Evolutionary conservation across 2,329 filamentous ascomycete species (phyloP).

Genomic region (Calonectria hawksworthii): DNA sequence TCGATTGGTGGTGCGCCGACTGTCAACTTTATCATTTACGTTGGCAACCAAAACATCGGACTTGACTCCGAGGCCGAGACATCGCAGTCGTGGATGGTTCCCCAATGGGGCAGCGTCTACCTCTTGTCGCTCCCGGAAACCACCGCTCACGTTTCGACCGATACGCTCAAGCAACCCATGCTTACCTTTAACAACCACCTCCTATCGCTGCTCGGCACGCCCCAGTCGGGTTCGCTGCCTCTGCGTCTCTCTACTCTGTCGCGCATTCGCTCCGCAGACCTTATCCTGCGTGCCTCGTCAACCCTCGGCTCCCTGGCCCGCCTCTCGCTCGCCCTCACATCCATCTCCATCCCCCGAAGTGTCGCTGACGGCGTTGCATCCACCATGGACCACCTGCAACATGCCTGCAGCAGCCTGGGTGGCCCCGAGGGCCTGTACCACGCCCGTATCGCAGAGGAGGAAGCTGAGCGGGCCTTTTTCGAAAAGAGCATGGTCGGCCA

Average conservation of each 20-base stretch:
- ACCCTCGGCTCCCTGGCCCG: conserved; percentile 94
- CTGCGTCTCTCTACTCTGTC: conserved; percentile 87
- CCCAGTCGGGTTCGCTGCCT: conserved; percentile 85
- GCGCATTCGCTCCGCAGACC: conserved; percentile 86
- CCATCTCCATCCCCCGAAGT: conserved; percentile 89
- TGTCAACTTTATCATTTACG: conserved; percentile 94
- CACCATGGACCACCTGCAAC: conserved; percentile 82
- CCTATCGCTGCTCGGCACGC: conserved; percentile 87
- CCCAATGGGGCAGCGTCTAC: conserved; percentile 89
- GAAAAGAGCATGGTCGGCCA: conserved; percentile 99
- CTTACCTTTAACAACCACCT: conserved; percentile 93
- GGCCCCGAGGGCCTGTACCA: conserved; percentile 78
- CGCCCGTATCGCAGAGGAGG: conserved; percentile 86
- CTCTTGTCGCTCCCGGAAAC: conserved; percentile 65
- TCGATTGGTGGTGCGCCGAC: conserved; percentile 95
- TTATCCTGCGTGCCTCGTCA: conserved; percentile 90
- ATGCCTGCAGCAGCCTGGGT: conserved; percentile 80
- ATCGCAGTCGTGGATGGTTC: conserved; percentile 86
- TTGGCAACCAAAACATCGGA: conserved; percentile 81
- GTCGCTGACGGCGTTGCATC: conserved; percentile 89
- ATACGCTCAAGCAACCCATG: conserved; percentile 83
- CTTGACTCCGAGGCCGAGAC: conserved; percentile 60
- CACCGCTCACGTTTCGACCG: conserved; percentile 68
- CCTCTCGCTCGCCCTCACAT: conserved; percentile 85
- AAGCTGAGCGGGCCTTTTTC: conserved; percentile 95